These are phyloP conservation scores for Phytophthora pseudosyringae DNA, from an alignment of 352 stramenopile species.

Conservation along the genomic window DNA sequence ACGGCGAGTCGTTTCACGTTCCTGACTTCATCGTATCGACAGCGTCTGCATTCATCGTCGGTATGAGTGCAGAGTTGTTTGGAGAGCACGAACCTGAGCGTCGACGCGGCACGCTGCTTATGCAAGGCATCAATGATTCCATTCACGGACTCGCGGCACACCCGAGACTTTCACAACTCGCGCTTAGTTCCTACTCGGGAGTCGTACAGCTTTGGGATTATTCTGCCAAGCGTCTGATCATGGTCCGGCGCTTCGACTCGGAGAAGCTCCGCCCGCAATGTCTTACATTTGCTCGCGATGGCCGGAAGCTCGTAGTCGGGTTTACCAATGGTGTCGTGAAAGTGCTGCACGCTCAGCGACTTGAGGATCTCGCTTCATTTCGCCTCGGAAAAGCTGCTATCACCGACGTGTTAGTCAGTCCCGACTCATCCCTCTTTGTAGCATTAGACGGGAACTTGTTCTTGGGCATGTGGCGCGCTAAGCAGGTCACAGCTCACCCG, in stretches of 20 bases:
- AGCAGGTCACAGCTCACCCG: conserved; percentile 30
- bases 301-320: conserved; percentile 83
- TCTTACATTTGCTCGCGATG: conserved; percentile 80
- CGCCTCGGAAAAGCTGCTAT: conserved; percentile 75
- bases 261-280: conserved; percentile 77
- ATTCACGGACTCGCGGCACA: conserved; percentile 85
- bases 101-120: conserved; percentile 87
- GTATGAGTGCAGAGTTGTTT: conserved; percentile 80
- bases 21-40: conserved; percentile 94
- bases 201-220: conserved; percentile 94
- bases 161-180: conserved; percentile 73
- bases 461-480: conserved; percentile 79
- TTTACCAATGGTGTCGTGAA: conserved; percentile 90
- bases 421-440: conserved; percentile 78
- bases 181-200: conserved; percentile 83
- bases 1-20: conserved; percentile 67
- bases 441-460: conserved; percentile 76
- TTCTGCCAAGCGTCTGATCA: conserved; percentile 77
- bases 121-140: conserved; percentile 92
- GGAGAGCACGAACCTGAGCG: conserved; percentile 87
- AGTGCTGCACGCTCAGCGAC: conserved; percentile 73
- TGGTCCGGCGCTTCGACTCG: conserved; percentile 78
- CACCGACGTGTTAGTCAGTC: conserved; percentile 79
- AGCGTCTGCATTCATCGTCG: conserved; percentile 86
- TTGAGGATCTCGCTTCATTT: conserved; percentile 83